Percentiles rank a stretch among this genome's conserved stretches.
phyloP scores from a whole-genome alignment of 805 yeast species.

The Candida tammaniensis region DNA sequence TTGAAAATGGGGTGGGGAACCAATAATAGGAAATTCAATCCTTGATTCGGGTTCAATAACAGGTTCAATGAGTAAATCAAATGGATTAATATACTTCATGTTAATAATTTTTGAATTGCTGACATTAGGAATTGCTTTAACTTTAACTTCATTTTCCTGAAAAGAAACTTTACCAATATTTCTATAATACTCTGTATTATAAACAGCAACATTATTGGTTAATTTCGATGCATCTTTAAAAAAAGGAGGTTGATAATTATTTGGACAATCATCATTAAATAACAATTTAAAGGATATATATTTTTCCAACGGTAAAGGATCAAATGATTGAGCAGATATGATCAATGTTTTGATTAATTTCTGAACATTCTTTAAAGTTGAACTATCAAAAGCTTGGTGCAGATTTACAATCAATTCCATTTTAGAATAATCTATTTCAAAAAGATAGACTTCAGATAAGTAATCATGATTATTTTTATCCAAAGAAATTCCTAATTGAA shows the following conservation, averaged over 20 bases:
- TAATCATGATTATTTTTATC: conserved; percentile 42
- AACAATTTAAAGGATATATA: conserved; percentile 21
- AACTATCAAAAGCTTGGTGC: conserved; percentile 11
- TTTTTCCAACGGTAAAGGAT: conserved; percentile 47
- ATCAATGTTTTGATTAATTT: conserved; percentile 51
- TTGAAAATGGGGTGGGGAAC: too few species aligned
- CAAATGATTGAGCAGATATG: conserved; percentile 51
- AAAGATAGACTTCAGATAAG: conserved; percentile 50
- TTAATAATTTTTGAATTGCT: too few species aligned
- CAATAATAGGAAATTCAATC: too few species aligned
- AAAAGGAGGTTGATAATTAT: conserved; percentile 47
- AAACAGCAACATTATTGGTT: too few species aligned
- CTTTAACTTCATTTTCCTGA: too few species aligned
- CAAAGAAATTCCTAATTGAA: conserved; percentile 36
- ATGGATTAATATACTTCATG: too few species aligned
- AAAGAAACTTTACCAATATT: too few species aligned
- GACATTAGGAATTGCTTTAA: too few species aligned
- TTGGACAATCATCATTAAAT: conserved; percentile 48
- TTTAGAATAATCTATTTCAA: conserved; percentile 42
- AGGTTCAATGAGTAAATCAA: too few species aligned
- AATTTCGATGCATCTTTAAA: conserved; percentile 46
- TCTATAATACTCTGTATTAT: too few species aligned
- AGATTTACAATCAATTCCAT: conserved; percentile 9
- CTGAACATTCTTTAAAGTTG: conserved; percentile 45
- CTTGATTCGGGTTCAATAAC: too few species aligned